These are phyloP conservation scores for Babesia ovis DNA, from an alignment of 169 alveolate species.

Conservation along the genomic window DNA sequence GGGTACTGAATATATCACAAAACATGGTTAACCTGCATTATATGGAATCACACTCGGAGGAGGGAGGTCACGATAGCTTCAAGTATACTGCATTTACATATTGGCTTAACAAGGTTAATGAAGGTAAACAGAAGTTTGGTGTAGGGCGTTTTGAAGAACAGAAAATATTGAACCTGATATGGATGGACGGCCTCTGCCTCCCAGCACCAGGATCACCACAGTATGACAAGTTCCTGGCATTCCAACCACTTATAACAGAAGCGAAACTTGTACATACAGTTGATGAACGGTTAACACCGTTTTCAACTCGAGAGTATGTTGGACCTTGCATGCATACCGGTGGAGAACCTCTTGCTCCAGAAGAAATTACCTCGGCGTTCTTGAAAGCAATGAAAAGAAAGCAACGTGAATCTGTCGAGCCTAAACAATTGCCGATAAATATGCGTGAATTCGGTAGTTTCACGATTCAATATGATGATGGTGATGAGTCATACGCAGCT, in stretches of 20 bases:
- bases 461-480: constrained; percentile 15
- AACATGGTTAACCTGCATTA: constrained; percentile 25
- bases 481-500: constrained; percentile 27
- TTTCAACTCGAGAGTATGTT: neutral
- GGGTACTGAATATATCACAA: constrained; percentile 8
- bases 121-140: constrained; percentile 11
- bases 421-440: constrained; percentile 13
- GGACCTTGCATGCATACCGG: neutral
- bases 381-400: neutral
- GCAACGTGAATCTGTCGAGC: neutral
- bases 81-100: constrained; percentile 18
- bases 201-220: constrained; percentile 49
- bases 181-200: constrained; percentile 36
- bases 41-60: neutral
- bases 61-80: constrained; percentile 22
- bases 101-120: constrained; percentile 3
- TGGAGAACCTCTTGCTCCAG: constrained; percentile 22
- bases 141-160: constrained; percentile 27
- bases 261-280: neutral
- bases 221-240: constrained; percentile 32
- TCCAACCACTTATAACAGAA: constrained; percentile 51
- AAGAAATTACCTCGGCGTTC: neutral
- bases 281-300: constrained; percentile 18
- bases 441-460: constrained; percentile 18
- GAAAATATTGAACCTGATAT: constrained; percentile 14